Percentiles rank a stretch among this genome's conserved stretches.
phyloP scores from a whole-genome alignment of 1,284 basidiomycete genomes.

The Pholiota adiposa region DNA sequence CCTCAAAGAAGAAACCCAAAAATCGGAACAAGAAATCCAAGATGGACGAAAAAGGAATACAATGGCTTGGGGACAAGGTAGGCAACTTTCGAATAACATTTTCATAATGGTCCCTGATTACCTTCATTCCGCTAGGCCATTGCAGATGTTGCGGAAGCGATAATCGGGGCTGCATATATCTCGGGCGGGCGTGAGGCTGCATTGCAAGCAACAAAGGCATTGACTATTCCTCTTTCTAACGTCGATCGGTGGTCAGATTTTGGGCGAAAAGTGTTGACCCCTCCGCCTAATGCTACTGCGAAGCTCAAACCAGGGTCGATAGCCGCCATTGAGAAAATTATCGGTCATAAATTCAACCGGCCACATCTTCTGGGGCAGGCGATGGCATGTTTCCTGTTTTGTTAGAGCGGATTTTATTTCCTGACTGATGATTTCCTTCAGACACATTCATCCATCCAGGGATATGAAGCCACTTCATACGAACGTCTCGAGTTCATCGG shows the following conservation, averaged over 20 bases:
- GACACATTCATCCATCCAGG: conserved; percentile 68
- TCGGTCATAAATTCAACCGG: conserved; percentile 62
- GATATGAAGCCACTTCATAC: conserved; percentile 58
- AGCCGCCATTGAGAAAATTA: conserved; percentile 61
- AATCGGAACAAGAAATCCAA: conserved; percentile 35
- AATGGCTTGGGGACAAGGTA: conserved; percentile 81
- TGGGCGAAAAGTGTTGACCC: conserved; percentile 48
- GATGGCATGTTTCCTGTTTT: conserved; percentile 50
- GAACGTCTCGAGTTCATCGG: conserved; percentile 83
- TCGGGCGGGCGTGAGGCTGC: conserved; percentile 69
- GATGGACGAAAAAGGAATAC: conserved; percentile 49
- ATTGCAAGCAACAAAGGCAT: conserved; percentile 61
- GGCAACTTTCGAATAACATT: background rate
- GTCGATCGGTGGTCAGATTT: conserved; percentile 76
- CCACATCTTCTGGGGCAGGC: conserved; percentile 72
- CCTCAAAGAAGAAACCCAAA: conserved; percentile 37
- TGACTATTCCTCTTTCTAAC: conserved; percentile 63
- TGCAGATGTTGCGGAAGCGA: conserved; percentile 81
- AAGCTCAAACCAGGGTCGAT: conserved; percentile 49
- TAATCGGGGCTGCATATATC: conserved; percentile 80
- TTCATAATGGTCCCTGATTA: conserved; percentile 6
- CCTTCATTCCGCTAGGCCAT: conserved; percentile 54
- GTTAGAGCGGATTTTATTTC: background rate
- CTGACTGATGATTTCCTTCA: conserved; percentile 29
- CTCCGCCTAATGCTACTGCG: conserved; percentile 44